Base-by-base conservation (phyloP, 768 basidiomycete species). In the Boletales sp. region DNA sequence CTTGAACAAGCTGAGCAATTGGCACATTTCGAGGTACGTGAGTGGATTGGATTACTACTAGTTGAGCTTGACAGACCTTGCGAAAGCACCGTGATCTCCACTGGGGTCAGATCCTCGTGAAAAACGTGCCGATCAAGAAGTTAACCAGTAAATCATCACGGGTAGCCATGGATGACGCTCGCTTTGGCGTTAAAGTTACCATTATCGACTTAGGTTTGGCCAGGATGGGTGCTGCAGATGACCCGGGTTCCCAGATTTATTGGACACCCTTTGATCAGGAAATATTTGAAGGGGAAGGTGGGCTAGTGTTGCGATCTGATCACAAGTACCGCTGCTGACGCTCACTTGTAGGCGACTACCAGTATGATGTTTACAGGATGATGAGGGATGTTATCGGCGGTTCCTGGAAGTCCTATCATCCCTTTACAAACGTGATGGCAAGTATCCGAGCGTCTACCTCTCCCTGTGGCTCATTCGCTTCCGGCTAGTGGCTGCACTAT, bases 11-110 rank as follows among this genome's bases (percentile, higher is more conserved):
- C 92, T 2, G 96, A 99, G 64, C 75, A 80, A 33, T 70, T 86
- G 43, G 83, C 86, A 13, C 75, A 80, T 12, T 98, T 99, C 50
- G 96, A 99, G 81, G 95, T 96, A 55, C 49, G 80, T 58, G 38
- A 36, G 3, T 42, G 19, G 15, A 34, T 45, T 8, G 15, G 7
- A 41, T 17, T 48, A 18, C 21, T 39, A 30, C n/a, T n/a, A 18
- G 17, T 36, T 8, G 18, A 37, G 44, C 11, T 47, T 57, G 30
- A 54, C 46, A 42, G 28, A 28, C 37, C 25, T 18, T 44, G 5
- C 32, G 33, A 43, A 61, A 99, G 95, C 96, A 99, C 69, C 92
- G 96, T 31, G 96, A 99, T 67, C 81, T 99, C n/a, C 96, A 99
- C 60, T 92, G 91, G 82, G 96, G 96, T 18, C 96, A 99, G 67